These are phyloP conservation scores for Heliamphora pulchella DNA, from an alignment of 179 eudicot species.

Conservation along the genomic window DNA sequence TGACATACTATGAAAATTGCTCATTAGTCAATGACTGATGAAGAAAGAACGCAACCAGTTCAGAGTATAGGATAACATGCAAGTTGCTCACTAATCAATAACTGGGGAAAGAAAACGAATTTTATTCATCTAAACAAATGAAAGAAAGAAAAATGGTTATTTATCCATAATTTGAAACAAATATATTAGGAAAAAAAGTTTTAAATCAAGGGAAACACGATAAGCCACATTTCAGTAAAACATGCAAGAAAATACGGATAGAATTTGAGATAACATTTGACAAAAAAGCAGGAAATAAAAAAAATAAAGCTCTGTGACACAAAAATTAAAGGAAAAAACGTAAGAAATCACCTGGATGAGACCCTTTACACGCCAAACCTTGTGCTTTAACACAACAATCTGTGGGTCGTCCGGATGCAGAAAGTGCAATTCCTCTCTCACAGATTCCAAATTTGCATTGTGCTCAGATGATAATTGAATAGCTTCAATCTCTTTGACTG, in stretches of 20 bases:
- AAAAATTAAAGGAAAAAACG: no score
- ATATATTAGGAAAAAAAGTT: not conserved
- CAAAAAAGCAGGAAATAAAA: no score
- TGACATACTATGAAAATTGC: not conserved
- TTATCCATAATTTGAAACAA: not conserved
- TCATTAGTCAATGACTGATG: not conserved
- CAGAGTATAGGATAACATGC: not conserved
- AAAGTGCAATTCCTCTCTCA: constrained; percentile 84
- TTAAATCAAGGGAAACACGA: not conserved
- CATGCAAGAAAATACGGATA: no score
- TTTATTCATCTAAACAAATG: not conserved
- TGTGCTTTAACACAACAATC: constrained; percentile 86
- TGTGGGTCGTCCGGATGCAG: constrained; percentile 81
- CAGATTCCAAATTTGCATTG: constrained; percentile 77
- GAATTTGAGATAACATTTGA: no score
- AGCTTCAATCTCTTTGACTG: constrained; percentile 75
- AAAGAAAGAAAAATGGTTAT: not conserved
- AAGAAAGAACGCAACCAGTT: not conserved
- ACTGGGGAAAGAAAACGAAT: not conserved
- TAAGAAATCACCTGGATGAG: constrained; percentile 60
- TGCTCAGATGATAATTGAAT: constrained; percentile 86
- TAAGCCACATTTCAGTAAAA: no score
- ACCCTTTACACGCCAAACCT: constrained; percentile 97
- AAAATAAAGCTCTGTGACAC: no score
- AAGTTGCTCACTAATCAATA: not conserved